Evolutionary conservation across 257 asterid species (phyloP).

Genomic region (Plantago ovata): DNA sequence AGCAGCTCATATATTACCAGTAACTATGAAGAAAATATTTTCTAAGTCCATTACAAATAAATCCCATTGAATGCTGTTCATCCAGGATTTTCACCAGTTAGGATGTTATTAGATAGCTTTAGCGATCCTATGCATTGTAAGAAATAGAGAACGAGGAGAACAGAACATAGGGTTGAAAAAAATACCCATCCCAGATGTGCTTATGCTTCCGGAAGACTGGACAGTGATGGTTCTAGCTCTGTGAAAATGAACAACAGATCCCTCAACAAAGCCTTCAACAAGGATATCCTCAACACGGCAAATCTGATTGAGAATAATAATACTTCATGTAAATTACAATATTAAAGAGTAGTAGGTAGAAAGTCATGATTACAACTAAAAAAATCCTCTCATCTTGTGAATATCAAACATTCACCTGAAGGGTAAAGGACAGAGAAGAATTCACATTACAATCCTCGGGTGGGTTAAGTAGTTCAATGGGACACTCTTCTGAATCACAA

Average conservation of each 20-base stretch:
- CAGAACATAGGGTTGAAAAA: conserved; percentile 13
- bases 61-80: conserved; percentile 8
- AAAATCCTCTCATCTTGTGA: conserved; percentile 3
- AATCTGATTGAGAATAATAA: conserved; percentile 43
- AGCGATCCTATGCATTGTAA: neutral
- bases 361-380: conserved; percentile 4
- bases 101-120: neutral
- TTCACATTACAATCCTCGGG: conserved; percentile 99
- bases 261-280: conserved; percentile 89
- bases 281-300: conserved; percentile 98
- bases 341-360: conserved; percentile 4
- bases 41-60: neutral
- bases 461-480: conserved; percentile 83
- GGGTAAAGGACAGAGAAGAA: conserved; percentile 92
- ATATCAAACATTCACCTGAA: conserved; percentile 60
- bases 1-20: conserved; percentile 16
- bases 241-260: conserved; percentile 98
- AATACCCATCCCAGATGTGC: conserved; percentile 96
- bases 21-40: conserved; percentile 1
- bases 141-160: neutral
- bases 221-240: conserved; percentile 80
- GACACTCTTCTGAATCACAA: conserved; percentile 71
- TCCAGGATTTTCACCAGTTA: conserved; percentile 3
- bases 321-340: neutral
- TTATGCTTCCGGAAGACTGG: conserved; percentile 73